Evolutionary conservation across 163 green algal species (phyloP).

Genomic region (Chlamydomonas reinhardtii): DNA sequence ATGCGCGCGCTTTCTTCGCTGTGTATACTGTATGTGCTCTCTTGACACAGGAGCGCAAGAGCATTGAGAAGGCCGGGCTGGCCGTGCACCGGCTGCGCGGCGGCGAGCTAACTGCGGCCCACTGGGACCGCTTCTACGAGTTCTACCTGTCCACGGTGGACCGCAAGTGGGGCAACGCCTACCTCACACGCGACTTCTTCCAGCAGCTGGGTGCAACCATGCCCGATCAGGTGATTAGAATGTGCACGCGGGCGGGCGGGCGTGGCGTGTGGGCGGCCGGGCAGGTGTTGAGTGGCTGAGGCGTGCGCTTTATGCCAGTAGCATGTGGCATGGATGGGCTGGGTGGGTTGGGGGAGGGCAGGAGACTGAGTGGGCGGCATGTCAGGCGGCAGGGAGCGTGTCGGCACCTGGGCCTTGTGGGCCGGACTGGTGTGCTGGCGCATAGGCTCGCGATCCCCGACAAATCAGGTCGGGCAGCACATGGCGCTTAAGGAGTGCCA

Average conservation of each 20-base stretch:
- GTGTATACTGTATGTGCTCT: too few species aligned
- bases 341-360: neutral
- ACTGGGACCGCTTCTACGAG: slow-evolving; percentile 88
- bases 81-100: slow-evolving; percentile 68
- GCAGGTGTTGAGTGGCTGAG: neutral
- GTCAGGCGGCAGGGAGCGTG: too few species aligned
- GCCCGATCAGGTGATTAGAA: slow-evolving; percentile 27
- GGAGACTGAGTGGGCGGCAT: too few species aligned
- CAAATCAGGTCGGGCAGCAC: too few species aligned
- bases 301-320: too few species aligned
- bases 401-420: too few species aligned
- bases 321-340: too few species aligned
- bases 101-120: slow-evolving; percentile 56
- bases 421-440: too few species aligned
- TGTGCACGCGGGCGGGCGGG: too few species aligned
- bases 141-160: slow-evolving; percentile 75
- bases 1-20: too few species aligned
- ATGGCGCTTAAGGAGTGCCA: too few species aligned
- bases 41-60: slow-evolving; percentile 88
- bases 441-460: too few species aligned
- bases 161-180: slow-evolving; percentile 85
- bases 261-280: neutral
- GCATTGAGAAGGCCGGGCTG: slow-evolving; percentile 66
- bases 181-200: slow-evolving; percentile 93
- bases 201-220: slow-evolving; percentile 52